phyloP scores from a whole-genome alignment of 2,329 filamentous ascomycete genomes.

The Penicillium sp. region DNA sequence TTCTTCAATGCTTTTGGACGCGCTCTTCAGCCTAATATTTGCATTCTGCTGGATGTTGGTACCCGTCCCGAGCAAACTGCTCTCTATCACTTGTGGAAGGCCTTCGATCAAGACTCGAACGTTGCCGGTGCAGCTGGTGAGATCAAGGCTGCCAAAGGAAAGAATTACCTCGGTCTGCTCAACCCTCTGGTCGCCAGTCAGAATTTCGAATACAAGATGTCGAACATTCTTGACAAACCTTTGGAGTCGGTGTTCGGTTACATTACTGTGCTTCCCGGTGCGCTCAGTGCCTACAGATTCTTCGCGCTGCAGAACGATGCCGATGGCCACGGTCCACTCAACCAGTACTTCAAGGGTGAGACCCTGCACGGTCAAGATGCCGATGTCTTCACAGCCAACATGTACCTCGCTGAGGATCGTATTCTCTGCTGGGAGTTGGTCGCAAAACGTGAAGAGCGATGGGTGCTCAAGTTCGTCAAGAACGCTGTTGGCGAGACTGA shows the following conservation, averaged over 20 bases:
- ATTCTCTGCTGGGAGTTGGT: slow-evolving; percentile 98
- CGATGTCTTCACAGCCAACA: slow-evolving; percentile 97
- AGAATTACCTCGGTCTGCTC: slow-evolving; percentile 75
- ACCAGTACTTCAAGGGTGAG: slow-evolving; percentile 99
- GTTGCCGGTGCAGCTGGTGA: slow-evolving; percentile 96
- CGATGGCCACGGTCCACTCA: slow-evolving; percentile 89
- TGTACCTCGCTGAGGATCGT: slow-evolving; percentile 98
- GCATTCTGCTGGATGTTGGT: slow-evolving; percentile 93
- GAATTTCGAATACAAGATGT: slow-evolving; percentile 99
- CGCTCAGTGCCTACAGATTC: slow-evolving; percentile 92
- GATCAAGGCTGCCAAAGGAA: slow-evolving; percentile 96
- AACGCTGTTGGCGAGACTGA: slow-evolving; percentile 96
- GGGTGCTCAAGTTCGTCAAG: slow-evolving; percentile 98
- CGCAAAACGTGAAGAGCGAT: slow-evolving; percentile 89
- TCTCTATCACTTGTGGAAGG: slow-evolving; percentile 98
- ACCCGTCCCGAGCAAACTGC: slow-evolving; percentile 87
- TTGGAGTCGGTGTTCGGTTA: slow-evolving; percentile 97
- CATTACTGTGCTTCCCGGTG: slow-evolving; percentile 94
- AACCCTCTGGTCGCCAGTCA: slow-evolving; percentile 96
- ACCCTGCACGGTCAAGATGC: slow-evolving; percentile 94
- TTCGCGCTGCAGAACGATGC: slow-evolving; percentile 96
- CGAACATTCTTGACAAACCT: slow-evolving; percentile 96
- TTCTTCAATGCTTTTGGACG: slow-evolving; percentile 98
- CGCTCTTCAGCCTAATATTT: slow-evolving; percentile 91
- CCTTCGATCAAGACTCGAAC: slow-evolving; percentile 96